Conservation (phyloP, 345 rosid genomes). For the Populus deltoides region DNA sequence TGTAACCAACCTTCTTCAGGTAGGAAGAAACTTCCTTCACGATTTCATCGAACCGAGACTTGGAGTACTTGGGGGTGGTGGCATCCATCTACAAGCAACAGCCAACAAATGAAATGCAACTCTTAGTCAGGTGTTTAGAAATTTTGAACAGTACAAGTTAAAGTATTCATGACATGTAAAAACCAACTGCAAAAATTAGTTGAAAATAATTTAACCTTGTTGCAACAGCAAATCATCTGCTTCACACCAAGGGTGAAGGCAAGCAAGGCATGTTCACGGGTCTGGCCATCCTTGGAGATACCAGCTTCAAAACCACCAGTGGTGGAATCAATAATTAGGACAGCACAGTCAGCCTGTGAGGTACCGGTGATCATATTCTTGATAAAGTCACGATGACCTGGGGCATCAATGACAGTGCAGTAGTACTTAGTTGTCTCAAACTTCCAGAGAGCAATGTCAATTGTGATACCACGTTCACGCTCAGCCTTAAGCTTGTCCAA, state of each 20-base stretch:
- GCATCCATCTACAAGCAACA: slow-evolving; percentile 50
- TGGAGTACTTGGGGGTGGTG: slow-evolving; percentile 75
- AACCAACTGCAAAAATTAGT: too few relatives aligned
- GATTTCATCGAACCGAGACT: slow-evolving; percentile 74
- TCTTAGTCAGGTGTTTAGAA: too few relatives aligned
- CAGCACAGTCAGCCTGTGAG: slow-evolving; percentile 80
- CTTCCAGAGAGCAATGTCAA: slow-evolving; percentile 70
- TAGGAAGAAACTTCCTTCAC: slow-evolving; percentile 76
- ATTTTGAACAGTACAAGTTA: not conserved
- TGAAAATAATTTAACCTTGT: slow-evolving; percentile 28
- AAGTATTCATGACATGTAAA: not conserved
- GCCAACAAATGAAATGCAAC: not conserved
- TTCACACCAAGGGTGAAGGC: slow-evolving; percentile 71
- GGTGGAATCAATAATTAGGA: slow-evolving; percentile 74
- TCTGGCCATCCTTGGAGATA: slow-evolving; percentile 84
- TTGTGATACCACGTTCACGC: slow-evolving; percentile 79
- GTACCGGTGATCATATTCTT: slow-evolving; percentile 85
- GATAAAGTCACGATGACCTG: slow-evolving; percentile 75
- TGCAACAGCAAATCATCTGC: slow-evolving; percentile 79
- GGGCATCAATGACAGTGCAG: slow-evolving; percentile 79
- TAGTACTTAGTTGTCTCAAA: slow-evolving; percentile 71
- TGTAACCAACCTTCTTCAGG: slow-evolving; percentile 72
- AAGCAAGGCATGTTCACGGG: slow-evolving; percentile 67
- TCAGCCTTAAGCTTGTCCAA: slow-evolving; percentile 82
- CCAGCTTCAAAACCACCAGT: slow-evolving; percentile 87